These are phyloP conservation scores for Heritiera littoralis DNA, from an alignment of 345 rosid genomes.

Conservation along the genomic window DNA sequence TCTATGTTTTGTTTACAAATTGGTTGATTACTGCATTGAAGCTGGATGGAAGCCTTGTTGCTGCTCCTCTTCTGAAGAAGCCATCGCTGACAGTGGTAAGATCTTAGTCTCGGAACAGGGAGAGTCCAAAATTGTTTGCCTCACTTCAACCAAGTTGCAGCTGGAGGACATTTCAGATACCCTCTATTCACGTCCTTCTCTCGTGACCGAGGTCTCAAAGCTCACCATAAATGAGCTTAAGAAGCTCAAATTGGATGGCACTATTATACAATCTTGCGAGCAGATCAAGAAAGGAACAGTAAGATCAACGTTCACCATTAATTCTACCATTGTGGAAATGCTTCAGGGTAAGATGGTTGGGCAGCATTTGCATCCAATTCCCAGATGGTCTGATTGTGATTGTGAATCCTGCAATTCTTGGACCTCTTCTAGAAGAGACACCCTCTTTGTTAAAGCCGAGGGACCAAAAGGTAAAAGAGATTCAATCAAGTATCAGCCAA, in stretches of 20 bases:
- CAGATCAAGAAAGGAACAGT: constrained; percentile 36
- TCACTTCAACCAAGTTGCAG: constrained; percentile 69
- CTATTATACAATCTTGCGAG: constrained; percentile 33
- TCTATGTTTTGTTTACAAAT: constrained; percentile 72
- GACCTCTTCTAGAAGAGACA: constrained; percentile 52
- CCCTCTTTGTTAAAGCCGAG: constrained; percentile 76
- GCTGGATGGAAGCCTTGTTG: constrained; percentile 89
- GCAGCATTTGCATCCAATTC: constrained; percentile 45
- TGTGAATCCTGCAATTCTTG: constrained; percentile 76
- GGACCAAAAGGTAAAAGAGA: constrained; percentile 50
- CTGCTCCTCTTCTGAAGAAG: constrained; percentile 68
- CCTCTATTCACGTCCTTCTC: constrained; percentile 71
- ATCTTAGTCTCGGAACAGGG: constrained; percentile 85
- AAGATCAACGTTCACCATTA: constrained; percentile 50
- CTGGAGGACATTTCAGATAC: constrained; percentile 92
- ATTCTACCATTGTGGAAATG: constrained; percentile 73
- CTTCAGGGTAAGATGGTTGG: constrained; percentile 60
- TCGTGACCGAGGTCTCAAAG: constrained; percentile 44
- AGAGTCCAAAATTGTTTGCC: constrained; percentile 67
- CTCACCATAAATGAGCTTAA: constrained; percentile 47
- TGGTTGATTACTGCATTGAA: constrained; percentile 71
- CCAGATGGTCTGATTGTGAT: constrained; percentile 96
- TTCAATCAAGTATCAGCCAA: not conserved
- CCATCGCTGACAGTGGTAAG: constrained; percentile 57
- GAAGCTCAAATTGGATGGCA: constrained; percentile 42